phyloP scores from a whole-genome alignment of 805 yeast genomes.

The Yamadazyma tumulicola region DNA sequence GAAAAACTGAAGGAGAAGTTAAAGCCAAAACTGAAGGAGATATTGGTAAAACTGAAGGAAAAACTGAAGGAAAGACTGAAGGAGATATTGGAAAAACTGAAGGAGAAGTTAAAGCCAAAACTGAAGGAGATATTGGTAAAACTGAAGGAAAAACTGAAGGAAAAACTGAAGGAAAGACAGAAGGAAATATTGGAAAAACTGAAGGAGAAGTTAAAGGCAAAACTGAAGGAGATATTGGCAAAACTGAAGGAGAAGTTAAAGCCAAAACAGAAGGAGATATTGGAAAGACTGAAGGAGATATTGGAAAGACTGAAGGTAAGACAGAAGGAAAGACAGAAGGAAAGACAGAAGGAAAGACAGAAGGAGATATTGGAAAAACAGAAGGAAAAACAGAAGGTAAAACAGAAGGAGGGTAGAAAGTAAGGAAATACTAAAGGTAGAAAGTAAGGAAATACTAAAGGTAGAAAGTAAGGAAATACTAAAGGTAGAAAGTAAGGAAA shows the following conservation, averaged over 20 bases:
- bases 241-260: conserved; percentile 7
- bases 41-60: conserved; percentile 6
- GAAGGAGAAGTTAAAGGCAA: conserved; percentile 6
- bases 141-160: conserved; percentile 10
- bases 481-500: too few species aligned
- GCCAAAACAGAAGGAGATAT: conserved; percentile 4
- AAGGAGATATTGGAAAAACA: conserved; percentile 4
- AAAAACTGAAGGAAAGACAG: conserved; percentile 8
- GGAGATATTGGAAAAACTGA: conserved; percentile 4
- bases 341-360: conserved; percentile 9
- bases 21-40: neutral
- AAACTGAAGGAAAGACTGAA: conserved; percentile 11
- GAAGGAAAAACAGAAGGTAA: conserved; percentile 4
- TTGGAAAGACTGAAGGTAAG: conserved; percentile 7
- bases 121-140: conserved; percentile 7
- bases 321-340: conserved; percentile 11
- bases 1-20: conserved; percentile 1
- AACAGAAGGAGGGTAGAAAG: conserved; percentile 3
- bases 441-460: neutral
- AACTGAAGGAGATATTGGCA: conserved; percentile 5
- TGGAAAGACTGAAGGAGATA: conserved; percentile 2
- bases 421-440: conserved; percentile 6
- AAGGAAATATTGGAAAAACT: conserved; percentile 5
- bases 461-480: too few species aligned
- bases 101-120: conserved; percentile 9